Percentiles rank a stretch among this genome's conserved stretches.
Evolutionary conservation across 208 protist species (phyloP).

Genomic region (Leishmania amazonensis): DNA sequence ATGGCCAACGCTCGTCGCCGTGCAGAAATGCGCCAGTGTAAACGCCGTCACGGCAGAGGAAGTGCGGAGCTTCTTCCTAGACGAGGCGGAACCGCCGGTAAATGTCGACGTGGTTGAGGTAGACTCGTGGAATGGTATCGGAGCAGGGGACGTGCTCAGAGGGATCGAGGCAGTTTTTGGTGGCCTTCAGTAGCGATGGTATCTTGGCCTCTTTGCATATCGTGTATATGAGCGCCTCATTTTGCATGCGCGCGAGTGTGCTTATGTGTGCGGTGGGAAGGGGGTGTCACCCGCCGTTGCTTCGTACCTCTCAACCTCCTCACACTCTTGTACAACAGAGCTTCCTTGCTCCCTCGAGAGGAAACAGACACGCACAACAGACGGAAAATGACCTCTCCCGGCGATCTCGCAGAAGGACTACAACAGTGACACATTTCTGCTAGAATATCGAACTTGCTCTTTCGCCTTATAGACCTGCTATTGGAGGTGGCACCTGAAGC

Average conservation of each 20-base stretch:
- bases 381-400: background rate
- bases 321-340: background rate
- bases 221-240: background rate
- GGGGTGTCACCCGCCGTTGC: background rate
- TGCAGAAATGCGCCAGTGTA: constrained; percentile 61
- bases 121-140: constrained; percentile 82
- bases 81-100: background rate
- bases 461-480: background rate
- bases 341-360: background rate
- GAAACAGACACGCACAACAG: background rate
- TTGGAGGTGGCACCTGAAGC: background rate
- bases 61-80: constrained; percentile 36
- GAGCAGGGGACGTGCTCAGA: constrained; percentile 48
- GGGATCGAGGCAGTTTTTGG: background rate
- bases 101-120: constrained; percentile 44
- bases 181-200: background rate
- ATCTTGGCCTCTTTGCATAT: background rate
- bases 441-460: background rate
- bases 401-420: background rate
- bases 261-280: background rate
- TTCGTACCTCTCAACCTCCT: background rate
- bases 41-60: constrained; percentile 56
- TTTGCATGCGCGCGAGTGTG: background rate
- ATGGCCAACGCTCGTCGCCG: constrained; percentile 60
- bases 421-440: background rate